phyloP scores from a whole-genome alignment of 2,329 filamentous ascomycete species.

The Trichoderma asperellum region DNA sequence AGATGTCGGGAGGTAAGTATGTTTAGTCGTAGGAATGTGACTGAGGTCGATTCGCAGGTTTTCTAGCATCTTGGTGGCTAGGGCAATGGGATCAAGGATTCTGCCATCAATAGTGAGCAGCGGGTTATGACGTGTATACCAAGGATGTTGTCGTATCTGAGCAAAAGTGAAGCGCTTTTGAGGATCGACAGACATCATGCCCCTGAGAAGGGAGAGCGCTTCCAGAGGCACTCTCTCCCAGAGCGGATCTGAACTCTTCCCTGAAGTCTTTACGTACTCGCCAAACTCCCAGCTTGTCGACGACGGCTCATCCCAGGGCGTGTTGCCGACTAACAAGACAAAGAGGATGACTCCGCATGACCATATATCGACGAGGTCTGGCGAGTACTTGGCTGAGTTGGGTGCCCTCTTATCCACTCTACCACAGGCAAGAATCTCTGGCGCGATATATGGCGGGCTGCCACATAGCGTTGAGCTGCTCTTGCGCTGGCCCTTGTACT shows the following conservation, averaged over 20 bases:
- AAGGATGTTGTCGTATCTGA: conserved; percentile 87
- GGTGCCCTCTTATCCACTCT: conserved; percentile 51
- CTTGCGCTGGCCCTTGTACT: conserved; percentile 83
- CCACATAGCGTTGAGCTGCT: conserved; percentile 88
- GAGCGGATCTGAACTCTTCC: conserved; percentile 81
- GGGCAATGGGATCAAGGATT: conserved; percentile 74
- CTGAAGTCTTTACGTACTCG: conserved; percentile 79
- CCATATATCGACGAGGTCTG: conserved; percentile 91
- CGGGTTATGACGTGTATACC: conserved; percentile 84
- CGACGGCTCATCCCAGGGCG: conserved; percentile 95
- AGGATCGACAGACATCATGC: conserved; percentile 87
- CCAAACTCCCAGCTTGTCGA: conserved; percentile 85
- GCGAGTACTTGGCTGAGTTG: conserved; percentile 65
- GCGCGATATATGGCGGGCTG: conserved; percentile 95
- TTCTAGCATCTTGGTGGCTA: conserved; percentile 96
- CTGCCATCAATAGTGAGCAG: conserved; percentile 75
- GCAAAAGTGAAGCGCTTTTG: conserved; percentile 79
- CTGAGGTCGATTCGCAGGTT: conserved; percentile 86
- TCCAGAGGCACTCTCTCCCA: conserved; percentile 79
- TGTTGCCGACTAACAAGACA: conserved; percentile 92
- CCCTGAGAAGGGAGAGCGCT: conserved; percentile 80
- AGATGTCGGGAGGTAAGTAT: conserved; percentile 32
- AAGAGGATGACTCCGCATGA: conserved; percentile 98
- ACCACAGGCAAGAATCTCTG: conserved; percentile 74
- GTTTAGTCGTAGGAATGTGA: conserved; percentile 61